Percentiles rank a stretch among this genome's conserved stretches.
Evolutionary conservation across 2,329 filamentous ascomycete genomes (phyloP).

Genomic region (Pyrenochaeta sp.): DNA sequence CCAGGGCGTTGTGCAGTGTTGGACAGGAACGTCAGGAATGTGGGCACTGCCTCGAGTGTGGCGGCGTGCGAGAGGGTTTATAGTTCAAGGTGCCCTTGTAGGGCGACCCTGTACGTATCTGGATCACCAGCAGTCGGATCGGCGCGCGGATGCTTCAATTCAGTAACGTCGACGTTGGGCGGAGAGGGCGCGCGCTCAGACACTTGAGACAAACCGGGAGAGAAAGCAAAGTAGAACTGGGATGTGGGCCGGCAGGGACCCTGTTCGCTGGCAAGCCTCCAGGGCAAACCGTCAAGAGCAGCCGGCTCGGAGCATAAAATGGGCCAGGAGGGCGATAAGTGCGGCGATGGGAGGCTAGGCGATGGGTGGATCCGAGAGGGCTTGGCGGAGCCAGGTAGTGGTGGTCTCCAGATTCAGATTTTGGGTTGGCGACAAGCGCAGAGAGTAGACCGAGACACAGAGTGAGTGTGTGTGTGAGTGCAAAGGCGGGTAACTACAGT

Average conservation of each 20-base stretch:
- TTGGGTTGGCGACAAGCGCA: slow-evolving; percentile 28
- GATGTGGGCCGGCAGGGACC: slow-evolving; percentile 36
- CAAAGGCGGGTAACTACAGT: slow-evolving; percentile 20
- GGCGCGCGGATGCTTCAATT: slow-evolving; percentile 41
- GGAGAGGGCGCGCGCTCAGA: slow-evolving; percentile 47
- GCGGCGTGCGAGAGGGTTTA: slow-evolving; percentile 50
- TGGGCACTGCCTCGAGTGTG: slow-evolving; percentile 48
- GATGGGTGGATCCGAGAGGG: slow-evolving; percentile 37
- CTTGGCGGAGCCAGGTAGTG: slow-evolving; percentile 30
- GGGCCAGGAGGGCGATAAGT: slow-evolving; percentile 30
- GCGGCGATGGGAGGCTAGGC: slow-evolving; percentile 26
- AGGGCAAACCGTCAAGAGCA: slow-evolving; percentile 35
- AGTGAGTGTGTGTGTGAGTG: too few relatives aligned
- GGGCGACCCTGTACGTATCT: slow-evolving; percentile 47
- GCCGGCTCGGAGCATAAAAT: slow-evolving; percentile 41
- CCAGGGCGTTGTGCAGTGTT: slow-evolving; percentile 49
- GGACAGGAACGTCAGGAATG: slow-evolving; percentile 51
- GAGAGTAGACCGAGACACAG: too few relatives aligned
- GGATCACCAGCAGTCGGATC: slow-evolving; percentile 50
- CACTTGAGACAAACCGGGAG: slow-evolving; percentile 38
- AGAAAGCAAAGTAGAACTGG: slow-evolving; percentile 35
- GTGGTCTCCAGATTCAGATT: slow-evolving; percentile 28
- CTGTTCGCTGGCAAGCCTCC: slow-evolving; percentile 43
- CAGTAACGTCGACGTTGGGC: slow-evolving; percentile 47
- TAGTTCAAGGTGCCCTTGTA: slow-evolving; percentile 43